A percentile compares a stretch with the other conserved stretches of the same genome.
Evolutionary conservation across 495 filamentous ascomycete species (phyloP).

Genomic region (Endocarpon pusillum): DNA sequence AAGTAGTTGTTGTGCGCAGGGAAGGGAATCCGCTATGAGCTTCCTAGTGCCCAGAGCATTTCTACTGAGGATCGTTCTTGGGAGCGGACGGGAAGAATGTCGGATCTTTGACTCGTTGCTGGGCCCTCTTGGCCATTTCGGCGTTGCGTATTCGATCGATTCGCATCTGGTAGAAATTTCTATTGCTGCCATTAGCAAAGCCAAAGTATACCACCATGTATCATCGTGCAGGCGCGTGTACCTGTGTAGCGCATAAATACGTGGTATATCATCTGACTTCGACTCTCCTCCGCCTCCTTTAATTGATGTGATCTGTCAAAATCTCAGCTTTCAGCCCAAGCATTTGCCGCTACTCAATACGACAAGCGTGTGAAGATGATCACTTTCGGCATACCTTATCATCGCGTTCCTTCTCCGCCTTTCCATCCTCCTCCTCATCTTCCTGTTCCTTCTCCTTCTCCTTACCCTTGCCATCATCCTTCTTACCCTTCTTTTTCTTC

Average conservation of each 20-base stretch:
- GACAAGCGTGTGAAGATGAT: not conserved
- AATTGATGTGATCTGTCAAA: slow-evolving; percentile 20
- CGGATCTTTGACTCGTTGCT: slow-evolving; percentile 64
- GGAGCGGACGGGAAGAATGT: slow-evolving; percentile 73
- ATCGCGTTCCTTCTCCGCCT: slow-evolving; percentile 39
- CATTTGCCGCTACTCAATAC: no score
- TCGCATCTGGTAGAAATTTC: slow-evolving; percentile 74
- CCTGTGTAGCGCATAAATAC: slow-evolving; percentile 79
- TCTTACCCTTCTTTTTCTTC: slow-evolving; percentile 34
- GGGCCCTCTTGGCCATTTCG: slow-evolving; percentile 66
- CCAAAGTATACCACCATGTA: not conserved
- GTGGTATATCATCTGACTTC: slow-evolving; percentile 33
- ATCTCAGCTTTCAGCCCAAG: not conserved
- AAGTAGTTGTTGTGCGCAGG: no score
- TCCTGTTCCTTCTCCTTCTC: slow-evolving; percentile 13
- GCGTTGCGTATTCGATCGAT: slow-evolving; percentile 59
- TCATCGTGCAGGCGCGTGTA: slow-evolving; percentile 15
- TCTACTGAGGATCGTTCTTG: slow-evolving; percentile 38
- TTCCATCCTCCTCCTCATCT: slow-evolving; percentile 23
- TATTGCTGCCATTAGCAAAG: slow-evolving; percentile 21
- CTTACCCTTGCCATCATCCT: slow-evolving; percentile 31
- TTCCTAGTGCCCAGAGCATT: no score
- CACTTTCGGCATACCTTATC: slow-evolving; percentile 25
- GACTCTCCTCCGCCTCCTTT: slow-evolving; percentile 17
- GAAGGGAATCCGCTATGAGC: no score